These are phyloP conservation scores for Mortierella sp. DNA, from an alignment of 371 early-diverging fungal genomes.

Conservation along the genomic window DNA sequence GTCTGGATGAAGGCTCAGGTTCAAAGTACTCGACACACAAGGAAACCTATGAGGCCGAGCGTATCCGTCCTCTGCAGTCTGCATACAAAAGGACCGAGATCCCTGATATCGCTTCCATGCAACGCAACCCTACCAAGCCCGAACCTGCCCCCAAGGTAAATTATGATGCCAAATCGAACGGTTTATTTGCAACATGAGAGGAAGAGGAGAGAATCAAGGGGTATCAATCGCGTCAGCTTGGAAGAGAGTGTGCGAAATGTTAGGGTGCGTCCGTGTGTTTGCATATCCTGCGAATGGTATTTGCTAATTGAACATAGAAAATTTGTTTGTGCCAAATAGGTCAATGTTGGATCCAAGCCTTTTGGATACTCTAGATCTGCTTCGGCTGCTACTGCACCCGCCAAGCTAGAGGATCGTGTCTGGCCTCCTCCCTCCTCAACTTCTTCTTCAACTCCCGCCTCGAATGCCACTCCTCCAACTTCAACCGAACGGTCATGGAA, in stretches of 20 bases:
- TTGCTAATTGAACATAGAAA: background rate
- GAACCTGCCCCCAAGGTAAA: conserved; percentile 66
- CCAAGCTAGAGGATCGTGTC: conserved; percentile 26
- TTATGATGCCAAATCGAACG: background rate
- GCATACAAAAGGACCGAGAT: conserved; percentile 76
- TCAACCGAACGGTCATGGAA: conserved; percentile 42
- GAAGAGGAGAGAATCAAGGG: background rate
- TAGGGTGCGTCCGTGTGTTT: background rate
- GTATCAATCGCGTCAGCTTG: background rate
- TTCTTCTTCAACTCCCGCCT: conserved; percentile 15
- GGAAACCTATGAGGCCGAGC: conserved; percentile 64
- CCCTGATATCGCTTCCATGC: conserved; percentile 76
- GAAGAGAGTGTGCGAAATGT: background rate
- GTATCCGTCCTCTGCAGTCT: conserved; percentile 60
- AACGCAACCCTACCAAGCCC: conserved; percentile 69
- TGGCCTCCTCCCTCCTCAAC: conserved; percentile 42
- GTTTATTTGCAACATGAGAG: no score
- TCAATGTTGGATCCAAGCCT: conserved; percentile 26
- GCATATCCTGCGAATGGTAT: background rate
- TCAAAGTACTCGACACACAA: conserved; percentile 92
- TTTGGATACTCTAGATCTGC: conserved; percentile 12
- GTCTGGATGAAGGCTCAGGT: conserved; percentile 87
- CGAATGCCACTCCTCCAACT: conserved; percentile 21
- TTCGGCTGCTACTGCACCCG: conserved; percentile 15
- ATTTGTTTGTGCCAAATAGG: conserved; percentile 5